Conservation (phyloP, 148 eudicot species). For the Diospyros kaki region DNA sequence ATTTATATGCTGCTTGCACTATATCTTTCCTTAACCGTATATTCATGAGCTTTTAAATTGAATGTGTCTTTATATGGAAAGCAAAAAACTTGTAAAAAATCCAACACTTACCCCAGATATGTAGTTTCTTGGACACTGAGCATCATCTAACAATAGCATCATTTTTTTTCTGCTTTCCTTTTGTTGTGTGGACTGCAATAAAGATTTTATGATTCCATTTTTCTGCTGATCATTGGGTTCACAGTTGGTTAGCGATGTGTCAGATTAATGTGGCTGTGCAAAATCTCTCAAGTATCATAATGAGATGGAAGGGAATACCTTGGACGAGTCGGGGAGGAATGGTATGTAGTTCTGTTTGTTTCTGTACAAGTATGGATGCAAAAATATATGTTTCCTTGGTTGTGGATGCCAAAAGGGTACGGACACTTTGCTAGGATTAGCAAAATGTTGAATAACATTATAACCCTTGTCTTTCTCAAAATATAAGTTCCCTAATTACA, state of each 20-base stretch:
- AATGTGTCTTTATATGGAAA: background rate
- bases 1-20: background rate
- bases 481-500: no score
- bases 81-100: background rate
- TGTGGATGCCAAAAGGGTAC: background rate
- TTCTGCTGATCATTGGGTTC: background rate
- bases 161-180: background rate
- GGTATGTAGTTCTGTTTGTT: conserved; percentile 24
- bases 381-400: background rate
- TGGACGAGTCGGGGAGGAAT: conserved; percentile 66
- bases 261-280: conserved; percentile 53
- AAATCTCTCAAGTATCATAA: conserved; percentile 38
- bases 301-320: conserved; percentile 55
- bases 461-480: no score
- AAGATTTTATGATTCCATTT: background rate
- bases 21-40: background rate
- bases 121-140: background rate
- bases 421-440: no score
- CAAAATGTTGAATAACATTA: no score
- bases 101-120: background rate
- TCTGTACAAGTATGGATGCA: background rate
- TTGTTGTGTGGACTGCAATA: background rate
- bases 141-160: background rate
- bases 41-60: background rate
- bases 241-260: background rate